Evolutionary conservation across 2,329 filamentous ascomycete species (phyloP).

Genomic region (Colletotrichum sublineola): DNA sequence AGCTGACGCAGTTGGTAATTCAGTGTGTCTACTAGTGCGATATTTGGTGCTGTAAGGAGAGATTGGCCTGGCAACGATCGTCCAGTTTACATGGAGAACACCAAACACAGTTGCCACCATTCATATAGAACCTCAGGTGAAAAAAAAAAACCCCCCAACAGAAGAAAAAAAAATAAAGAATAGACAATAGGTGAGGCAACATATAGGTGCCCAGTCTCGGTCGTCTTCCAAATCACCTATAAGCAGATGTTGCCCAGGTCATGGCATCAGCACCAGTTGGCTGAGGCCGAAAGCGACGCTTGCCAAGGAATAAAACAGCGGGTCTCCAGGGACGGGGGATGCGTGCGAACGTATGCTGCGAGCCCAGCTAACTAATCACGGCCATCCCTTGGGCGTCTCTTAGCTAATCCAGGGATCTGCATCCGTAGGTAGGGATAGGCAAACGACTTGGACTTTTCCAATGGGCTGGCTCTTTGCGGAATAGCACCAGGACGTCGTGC

Average conservation of each 20-base stretch:
- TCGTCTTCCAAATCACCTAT: neutral
- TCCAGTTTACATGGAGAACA: no score
- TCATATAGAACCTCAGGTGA: neutral
- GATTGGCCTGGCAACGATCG: no score
- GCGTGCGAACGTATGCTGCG: neutral
- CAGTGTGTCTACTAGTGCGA: no score
- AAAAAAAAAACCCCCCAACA: neutral
- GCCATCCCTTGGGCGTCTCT: constrained; percentile 1
- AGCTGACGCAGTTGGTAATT: no score
- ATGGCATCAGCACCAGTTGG: neutral
- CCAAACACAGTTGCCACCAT: neutral
- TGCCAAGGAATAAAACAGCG: constrained; percentile 1
- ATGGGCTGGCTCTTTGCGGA: neutral
- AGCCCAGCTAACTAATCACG: constrained; percentile 8
- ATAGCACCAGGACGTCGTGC: neutral
- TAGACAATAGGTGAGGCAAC: neutral
- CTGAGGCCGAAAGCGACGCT: constrained; percentile 3
- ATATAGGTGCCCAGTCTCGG: no score
- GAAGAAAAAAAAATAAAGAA: accelerated
- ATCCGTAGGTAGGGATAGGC: neutral
- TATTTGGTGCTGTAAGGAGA: no score
- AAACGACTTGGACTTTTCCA: constrained; percentile 9
- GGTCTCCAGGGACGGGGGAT: neutral
- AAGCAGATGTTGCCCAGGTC: neutral
- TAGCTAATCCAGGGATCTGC: constrained; percentile 12